Evolutionary conservation across 179 eudicot genomes (phyloP).

Genomic region (Silene vulgaris): DNA sequence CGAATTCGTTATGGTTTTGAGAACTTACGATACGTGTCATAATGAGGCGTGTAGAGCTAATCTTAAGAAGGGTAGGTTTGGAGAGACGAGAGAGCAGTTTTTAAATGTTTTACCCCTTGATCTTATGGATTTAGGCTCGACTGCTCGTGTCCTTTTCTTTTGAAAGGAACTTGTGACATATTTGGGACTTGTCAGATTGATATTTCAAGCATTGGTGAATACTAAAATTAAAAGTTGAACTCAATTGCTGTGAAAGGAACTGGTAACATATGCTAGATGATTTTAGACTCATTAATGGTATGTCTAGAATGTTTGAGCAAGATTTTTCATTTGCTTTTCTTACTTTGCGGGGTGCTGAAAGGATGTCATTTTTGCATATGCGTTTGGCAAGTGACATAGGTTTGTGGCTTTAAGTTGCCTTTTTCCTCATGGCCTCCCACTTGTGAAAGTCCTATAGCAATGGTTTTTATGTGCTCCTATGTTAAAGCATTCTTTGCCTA

Average conservation of each 20-base stretch:
- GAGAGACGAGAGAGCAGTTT: neutral
- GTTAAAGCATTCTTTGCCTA: neutral
- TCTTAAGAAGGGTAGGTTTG: neutral
- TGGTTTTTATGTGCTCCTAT: neutral
- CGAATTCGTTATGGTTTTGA: neutral
- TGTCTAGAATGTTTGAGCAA: too few relatives aligned
- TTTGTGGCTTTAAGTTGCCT: neutral
- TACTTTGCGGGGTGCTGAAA: neutral
- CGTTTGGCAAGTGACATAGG: neutral
- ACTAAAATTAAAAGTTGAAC: neutral
- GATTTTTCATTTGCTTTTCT: neutral
- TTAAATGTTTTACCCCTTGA: neutral
- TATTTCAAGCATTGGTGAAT: neutral
- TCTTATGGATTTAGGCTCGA: too few relatives aligned
- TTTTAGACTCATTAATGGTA: too few relatives aligned
- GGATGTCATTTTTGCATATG: too few relatives aligned
- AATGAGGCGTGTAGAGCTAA: neutral
- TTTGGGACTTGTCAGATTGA: neutral
- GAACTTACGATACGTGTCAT: too few relatives aligned
- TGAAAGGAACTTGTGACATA: neutral
- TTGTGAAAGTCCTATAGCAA: neutral
- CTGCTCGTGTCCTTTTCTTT: too few relatives aligned
- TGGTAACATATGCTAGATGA: too few relatives aligned
- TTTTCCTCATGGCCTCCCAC: neutral
- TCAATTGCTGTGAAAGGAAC: neutral